Percentiles rank a stretch among this genome's conserved stretches.
These are phyloP conservation scores for Kwoniella shivajii DNA, from an alignment of 1,284 basidiomycete species.

Conservation along the genomic window DNA sequence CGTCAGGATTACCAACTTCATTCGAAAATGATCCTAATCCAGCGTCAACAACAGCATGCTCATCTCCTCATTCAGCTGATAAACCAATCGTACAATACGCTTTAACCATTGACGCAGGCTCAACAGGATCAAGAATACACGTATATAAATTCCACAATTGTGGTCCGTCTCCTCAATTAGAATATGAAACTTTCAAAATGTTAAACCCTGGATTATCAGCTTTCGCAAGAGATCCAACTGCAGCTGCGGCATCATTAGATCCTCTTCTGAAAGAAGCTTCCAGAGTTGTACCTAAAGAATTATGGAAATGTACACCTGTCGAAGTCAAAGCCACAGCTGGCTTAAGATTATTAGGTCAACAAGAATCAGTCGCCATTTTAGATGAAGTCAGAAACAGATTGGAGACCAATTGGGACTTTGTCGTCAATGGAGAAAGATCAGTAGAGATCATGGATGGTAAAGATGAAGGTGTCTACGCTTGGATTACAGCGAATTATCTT, in stretches of 20 bases:
- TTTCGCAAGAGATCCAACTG: conserved; percentile 63
- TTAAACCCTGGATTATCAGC: conserved; percentile 78
- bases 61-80: conserved; percentile 58
- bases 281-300: conserved; percentile 68
- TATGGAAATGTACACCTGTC: conserved; percentile 79
- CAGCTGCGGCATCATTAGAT: conserved; percentile 79
- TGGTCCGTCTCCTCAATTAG: conserved; percentile 72
- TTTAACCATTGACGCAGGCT: conserved; percentile 97
- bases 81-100: conserved; percentile 80
- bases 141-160: conserved; percentile 98
- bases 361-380: conserved; percentile 73
- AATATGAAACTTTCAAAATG: conserved; percentile 91
- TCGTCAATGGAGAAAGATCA: conserved; percentile 61
- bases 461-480: conserved; percentile 96
- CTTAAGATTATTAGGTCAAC: conserved; percentile 71
- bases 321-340: conserved; percentile 96
- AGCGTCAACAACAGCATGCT: conserved; percentile 60
- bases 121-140: conserved; percentile 95
- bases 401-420: conserved; percentile 72
- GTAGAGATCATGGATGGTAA: conserved; percentile 94
- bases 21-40: conserved; percentile 53
- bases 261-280: conserved; percentile 78
- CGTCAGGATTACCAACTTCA: conserved; percentile 32
- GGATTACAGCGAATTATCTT: conserved; percentile 97
- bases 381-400: conserved; percentile 71